Conservation (phyloP, 306 rosid species). For the Erythrophleum fordii region DNA sequence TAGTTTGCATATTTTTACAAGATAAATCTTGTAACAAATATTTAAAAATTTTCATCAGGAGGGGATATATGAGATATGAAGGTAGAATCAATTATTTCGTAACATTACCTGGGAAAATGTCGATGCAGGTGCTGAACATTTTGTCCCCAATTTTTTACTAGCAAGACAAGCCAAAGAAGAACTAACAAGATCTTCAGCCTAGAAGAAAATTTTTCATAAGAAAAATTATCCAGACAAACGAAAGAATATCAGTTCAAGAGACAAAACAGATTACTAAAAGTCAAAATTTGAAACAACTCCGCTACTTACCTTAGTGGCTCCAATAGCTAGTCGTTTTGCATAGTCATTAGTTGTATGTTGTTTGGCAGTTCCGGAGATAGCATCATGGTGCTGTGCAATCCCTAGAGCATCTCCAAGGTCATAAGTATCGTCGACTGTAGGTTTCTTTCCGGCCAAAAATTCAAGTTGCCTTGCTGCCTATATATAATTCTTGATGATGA, state of each 20-base stretch:
- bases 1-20: background rate
- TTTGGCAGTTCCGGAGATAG: conserved; percentile 80
- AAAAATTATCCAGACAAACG: conserved; percentile 20
- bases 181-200: conserved; percentile 81
- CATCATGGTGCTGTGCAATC: conserved; percentile 90
- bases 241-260: background rate
- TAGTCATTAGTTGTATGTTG: conserved; percentile 91
- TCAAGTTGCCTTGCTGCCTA: conserved; percentile 86
- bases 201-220: conserved; percentile 27
- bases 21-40: background rate
- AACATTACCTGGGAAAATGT: conserved; percentile 67
- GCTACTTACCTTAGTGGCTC: conserved; percentile 69
- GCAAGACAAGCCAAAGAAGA: conserved; percentile 71
- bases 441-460: conserved; percentile 58
- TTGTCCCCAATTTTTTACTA: conserved; percentile 49
- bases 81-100: background rate
- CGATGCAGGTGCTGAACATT: conserved; percentile 40
- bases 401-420: conserved; percentile 86
- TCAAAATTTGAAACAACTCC: background rate
- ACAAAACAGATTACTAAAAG: background rate
- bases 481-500: conserved; percentile 6
- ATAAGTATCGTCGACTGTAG: conserved; percentile 41
- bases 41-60: background rate
- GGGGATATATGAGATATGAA: background rate
- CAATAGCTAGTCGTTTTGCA: conserved; percentile 73